Conservation (phyloP, 2,329 filamentous ascomycete species). For the Hypoxylon sp. region DNA sequence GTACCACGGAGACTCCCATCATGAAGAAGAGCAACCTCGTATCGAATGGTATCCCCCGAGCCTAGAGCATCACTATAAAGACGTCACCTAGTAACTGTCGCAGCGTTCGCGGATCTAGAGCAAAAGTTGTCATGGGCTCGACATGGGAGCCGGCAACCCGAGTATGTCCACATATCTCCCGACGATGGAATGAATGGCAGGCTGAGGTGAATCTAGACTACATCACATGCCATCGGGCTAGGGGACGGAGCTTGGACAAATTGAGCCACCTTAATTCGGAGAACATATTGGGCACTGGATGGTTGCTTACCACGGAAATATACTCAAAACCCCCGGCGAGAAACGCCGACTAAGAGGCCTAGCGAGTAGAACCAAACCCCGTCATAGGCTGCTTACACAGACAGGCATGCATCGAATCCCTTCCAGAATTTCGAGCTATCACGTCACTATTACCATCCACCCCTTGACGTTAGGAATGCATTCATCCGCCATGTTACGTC, state of each 20-base stretch:
- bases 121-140: slow-evolving; percentile 15
- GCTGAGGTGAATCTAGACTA: slow-evolving; percentile 13
- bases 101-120: slow-evolving; percentile 12
- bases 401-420: slow-evolving; percentile 5
- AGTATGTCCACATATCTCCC: slow-evolving; percentile 25
- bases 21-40: slow-evolving; percentile 2
- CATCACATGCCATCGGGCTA: slow-evolving; percentile 18
- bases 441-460: slow-evolving; percentile 16
- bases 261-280: slow-evolving; percentile 27
- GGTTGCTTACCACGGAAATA: slow-evolving; percentile 17
- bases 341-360: slow-evolving; percentile 33
- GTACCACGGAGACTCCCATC: slow-evolving; percentile 19
- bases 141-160: slow-evolving; percentile 10
- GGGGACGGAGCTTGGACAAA: slow-evolving; percentile 30
- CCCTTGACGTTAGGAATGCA: slow-evolving; percentile 20
- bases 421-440: slow-evolving; percentile 11
- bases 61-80: slow-evolving; percentile 27
- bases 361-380: slow-evolving; percentile 15
- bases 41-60: slow-evolving; percentile 27
- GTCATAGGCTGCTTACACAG: slow-evolving; percentile 19
- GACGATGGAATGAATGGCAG: slow-evolving; percentile 21
- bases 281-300: slow-evolving; percentile 13
- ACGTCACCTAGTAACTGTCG: not conserved
- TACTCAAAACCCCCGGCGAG: slow-evolving; percentile 18
- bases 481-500: slow-evolving; percentile 23